Percentiles rank a stretch among this genome's conserved stretches.
phyloP scores from a whole-genome alignment of 1,139 yeast genomes.

The Debaryomyces sp. region DNA sequence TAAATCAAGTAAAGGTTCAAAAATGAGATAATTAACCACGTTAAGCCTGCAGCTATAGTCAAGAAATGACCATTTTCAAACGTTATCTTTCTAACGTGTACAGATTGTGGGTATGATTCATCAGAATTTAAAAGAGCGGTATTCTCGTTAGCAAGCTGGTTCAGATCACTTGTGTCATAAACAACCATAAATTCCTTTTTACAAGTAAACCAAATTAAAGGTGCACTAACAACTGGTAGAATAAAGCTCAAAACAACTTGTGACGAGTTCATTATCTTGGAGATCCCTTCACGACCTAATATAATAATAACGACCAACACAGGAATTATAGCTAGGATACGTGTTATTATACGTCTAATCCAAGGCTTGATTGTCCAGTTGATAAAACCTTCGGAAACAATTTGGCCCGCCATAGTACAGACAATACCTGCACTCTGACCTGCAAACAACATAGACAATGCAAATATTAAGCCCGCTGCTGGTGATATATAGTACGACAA shows the following conservation, averaged over 20 bases:
- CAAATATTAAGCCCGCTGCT: slow-evolving; percentile 73
- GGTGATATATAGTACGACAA: slow-evolving; percentile 62
- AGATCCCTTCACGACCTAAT: slow-evolving; percentile 71
- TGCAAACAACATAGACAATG: slow-evolving; percentile 71
- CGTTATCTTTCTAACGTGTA: slow-evolving; percentile 20
- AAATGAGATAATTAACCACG: slow-evolving; percentile 74
- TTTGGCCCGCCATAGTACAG: slow-evolving; percentile 81
- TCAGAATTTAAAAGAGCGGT: slow-evolving; percentile 18
- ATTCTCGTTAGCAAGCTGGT: slow-evolving; percentile 16
- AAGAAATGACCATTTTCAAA: slow-evolving; percentile 70
- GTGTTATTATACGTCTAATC: slow-evolving; percentile 68
- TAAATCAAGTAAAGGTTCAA: slow-evolving; percentile 73
- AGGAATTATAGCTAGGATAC: slow-evolving; percentile 73
- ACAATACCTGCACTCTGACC: slow-evolving; percentile 85
- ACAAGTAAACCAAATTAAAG: slow-evolving; percentile 71
- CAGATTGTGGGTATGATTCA: slow-evolving; percentile 6
- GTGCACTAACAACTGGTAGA: slow-evolving; percentile 76
- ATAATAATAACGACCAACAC: slow-evolving; percentile 64
- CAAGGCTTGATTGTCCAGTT: slow-evolving; percentile 74
- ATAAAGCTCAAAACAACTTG: slow-evolving; percentile 73
- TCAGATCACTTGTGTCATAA: slow-evolving; percentile 23
- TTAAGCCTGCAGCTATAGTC: slow-evolving; percentile 54
- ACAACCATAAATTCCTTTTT: slow-evolving; percentile 62
- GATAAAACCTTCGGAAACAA: slow-evolving; percentile 77
- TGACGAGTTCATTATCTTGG: slow-evolving; percentile 69